These are phyloP conservation scores for Sarcodon aspratus DNA, from an alignment of 768 basidiomycete genomes.

Conservation along the genomic window DNA sequence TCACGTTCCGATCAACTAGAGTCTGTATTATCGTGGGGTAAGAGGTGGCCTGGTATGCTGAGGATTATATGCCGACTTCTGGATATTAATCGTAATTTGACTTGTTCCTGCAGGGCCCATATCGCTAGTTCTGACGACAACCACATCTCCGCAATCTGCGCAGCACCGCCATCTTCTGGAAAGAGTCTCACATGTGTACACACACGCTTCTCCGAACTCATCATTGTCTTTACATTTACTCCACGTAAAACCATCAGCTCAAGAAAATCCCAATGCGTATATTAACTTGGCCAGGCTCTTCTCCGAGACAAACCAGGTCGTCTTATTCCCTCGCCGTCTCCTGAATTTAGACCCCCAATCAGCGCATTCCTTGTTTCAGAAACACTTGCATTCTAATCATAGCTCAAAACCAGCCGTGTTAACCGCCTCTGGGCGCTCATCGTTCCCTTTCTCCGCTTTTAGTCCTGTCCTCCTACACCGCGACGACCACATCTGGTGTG, in stretches of 20 bases:
- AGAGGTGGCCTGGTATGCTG: slow-evolving; percentile 31
- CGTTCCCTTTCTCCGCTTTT: slow-evolving; percentile 27
- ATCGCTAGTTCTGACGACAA: slow-evolving; percentile 36
- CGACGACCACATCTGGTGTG: slow-evolving; percentile 48
- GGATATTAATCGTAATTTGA: slow-evolving; percentile 1
- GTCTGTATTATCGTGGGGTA: slow-evolving; percentile 22
- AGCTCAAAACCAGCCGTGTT: slow-evolving; percentile 16
- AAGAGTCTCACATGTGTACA: slow-evolving; percentile 8
- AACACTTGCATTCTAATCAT: not conserved
- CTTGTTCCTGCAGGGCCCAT: slow-evolving; percentile 26
- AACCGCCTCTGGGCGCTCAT: slow-evolving; percentile 17
- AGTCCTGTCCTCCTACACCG: slow-evolving; percentile 33
- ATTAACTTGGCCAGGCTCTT: slow-evolving; percentile 57
- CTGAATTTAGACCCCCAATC: not conserved
- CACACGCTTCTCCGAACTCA: slow-evolving; percentile 5
- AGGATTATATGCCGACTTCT: not conserved
- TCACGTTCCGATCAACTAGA: slow-evolving; percentile 23
- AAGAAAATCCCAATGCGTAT: slow-evolving; percentile 36
- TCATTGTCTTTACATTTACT: slow-evolving; percentile 36
- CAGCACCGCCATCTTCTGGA: slow-evolving; percentile 11
- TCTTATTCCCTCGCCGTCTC: slow-evolving; percentile 41
- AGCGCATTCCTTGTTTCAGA: slow-evolving; percentile 6
- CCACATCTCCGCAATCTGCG: slow-evolving; percentile 16
- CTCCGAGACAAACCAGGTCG: slow-evolving; percentile 31
- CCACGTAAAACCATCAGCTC: slow-evolving; percentile 23